Percentiles rank a stretch among this genome's conserved stretches.
These are phyloP conservation scores for Calonectria ilicicola DNA, from an alignment of 2,329 filamentous ascomycete genomes.

Conservation along the genomic window DNA sequence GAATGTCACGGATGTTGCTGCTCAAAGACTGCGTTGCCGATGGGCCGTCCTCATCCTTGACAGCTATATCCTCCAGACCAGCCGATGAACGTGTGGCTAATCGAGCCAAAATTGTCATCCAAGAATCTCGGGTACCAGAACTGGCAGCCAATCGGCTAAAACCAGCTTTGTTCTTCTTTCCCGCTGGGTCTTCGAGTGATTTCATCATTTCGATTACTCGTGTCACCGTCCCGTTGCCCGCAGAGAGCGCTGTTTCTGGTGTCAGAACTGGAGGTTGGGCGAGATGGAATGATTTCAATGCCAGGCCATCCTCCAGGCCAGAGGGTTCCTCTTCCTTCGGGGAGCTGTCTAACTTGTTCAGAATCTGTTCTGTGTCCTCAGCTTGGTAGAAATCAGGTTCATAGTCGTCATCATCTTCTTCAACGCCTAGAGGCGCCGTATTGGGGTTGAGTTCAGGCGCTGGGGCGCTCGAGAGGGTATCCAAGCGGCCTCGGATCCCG, in stretches of 20 bases:
- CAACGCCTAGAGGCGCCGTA: constrained; percentile 72
- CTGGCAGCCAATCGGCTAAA: constrained; percentile 88
- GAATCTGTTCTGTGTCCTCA: constrained; percentile 81
- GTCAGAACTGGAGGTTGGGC: constrained; percentile 81
- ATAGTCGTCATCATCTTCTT: constrained; percentile 89
- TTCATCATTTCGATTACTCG: constrained; percentile 85
- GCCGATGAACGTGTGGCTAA: constrained; percentile 83
- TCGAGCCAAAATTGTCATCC: constrained; percentile 88
- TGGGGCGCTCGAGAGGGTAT: constrained; percentile 58
- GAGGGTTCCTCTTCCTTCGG: constrained; percentile 60
- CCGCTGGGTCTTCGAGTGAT: constrained; percentile 74
- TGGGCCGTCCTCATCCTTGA: constrained; percentile 69
- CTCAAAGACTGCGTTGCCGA: constrained; percentile 61
- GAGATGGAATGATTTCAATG: constrained; percentile 82
- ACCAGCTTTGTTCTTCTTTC: constrained; percentile 75
- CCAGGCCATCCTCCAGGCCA: constrained; percentile 59
- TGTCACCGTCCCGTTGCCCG: constrained; percentile 79
- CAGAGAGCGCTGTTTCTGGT: constrained; percentile 76
- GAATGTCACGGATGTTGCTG: constrained; percentile 80
- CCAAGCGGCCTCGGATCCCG: constrained; percentile 65
- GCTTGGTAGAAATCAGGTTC: constrained; percentile 86
- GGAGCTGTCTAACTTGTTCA: constrained; percentile 80
- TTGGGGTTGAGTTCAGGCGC: constrained; percentile 65
- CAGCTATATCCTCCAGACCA: constrained; percentile 71
- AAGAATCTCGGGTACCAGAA: constrained; percentile 87